phyloP scores from a whole-genome alignment of 768 basidiomycete species.

The Termitomyces sp. region DNA sequence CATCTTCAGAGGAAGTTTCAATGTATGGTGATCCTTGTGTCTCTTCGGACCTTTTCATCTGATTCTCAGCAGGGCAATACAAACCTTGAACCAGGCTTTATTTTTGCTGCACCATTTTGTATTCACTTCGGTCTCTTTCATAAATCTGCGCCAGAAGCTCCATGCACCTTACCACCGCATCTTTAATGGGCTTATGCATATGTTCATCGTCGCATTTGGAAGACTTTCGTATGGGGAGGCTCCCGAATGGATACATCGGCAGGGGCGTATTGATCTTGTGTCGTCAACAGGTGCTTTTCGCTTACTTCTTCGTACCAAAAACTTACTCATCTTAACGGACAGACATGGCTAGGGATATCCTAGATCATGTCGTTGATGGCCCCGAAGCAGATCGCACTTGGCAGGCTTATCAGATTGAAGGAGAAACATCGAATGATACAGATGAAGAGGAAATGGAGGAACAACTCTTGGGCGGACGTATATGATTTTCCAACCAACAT shows the following conservation, averaged over 20 bases:
- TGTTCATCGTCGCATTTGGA: conserved; percentile 75
- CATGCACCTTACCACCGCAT: conserved; percentile 45
- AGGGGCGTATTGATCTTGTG: conserved; percentile 35
- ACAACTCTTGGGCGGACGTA: conserved; percentile 27
- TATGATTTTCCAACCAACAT: background rate
- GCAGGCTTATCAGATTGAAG: conserved; percentile 50
- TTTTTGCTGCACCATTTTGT: conserved; percentile 63
- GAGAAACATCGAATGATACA: conserved; percentile 33
- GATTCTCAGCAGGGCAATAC: conserved; percentile 37
- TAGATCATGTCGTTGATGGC: conserved; percentile 67
- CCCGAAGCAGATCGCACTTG: conserved; percentile 66
- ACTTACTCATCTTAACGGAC: background rate
- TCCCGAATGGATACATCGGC: conserved; percentile 50
- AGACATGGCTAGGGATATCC: conserved; percentile 57
- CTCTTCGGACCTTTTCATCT: background rate
- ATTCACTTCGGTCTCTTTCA: conserved; percentile 37
- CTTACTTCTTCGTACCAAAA: background rate
- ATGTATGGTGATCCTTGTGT: conserved; percentile 25
- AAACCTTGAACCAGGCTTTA: conserved; percentile 45
- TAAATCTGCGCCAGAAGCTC: conserved; percentile 56
- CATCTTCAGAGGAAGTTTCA: conserved; percentile 26
- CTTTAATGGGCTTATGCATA: conserved; percentile 60
- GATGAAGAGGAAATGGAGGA: conserved; percentile 62
- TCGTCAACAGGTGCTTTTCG: conserved; percentile 36
- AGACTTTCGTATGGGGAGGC: conserved; percentile 66